Evolutionary conservation across 768 basidiomycete genomes (phyloP), one percentile per base, ranked within the genome.

Genomic region (Suillus discolor): DNA sequence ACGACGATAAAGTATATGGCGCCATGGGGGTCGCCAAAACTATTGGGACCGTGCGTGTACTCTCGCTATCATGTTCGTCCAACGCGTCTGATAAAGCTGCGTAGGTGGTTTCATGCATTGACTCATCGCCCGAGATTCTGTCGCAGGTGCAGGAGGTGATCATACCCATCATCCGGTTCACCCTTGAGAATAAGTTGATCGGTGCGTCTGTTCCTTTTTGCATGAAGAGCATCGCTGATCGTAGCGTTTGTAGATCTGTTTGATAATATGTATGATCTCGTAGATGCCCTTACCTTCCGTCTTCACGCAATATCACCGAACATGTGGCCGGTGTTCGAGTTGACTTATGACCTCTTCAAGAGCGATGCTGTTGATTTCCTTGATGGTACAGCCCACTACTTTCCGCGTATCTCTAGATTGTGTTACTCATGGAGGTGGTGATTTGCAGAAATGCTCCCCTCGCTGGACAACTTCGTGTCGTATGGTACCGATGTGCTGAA

Each of bases 311-410:
- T 97, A 71, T 87, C 91, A 45, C 88, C 91, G 0, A 85, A 82
- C 69, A 90, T 96, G 90, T 96, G 94, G 95, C 89, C 87, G 12
- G 83, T 96, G 42, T 93, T 93, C 67, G 93, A 95, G 78, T 77
- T 88, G 68, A 95, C 91, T 0, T 94, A 94, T 77, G 83, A 83
- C 59, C 79, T 92, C 23, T 93, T 96, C 87, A 94, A 93, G 76
- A 81, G 84, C 18, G 91, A 93, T 39, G 93, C 92, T 18, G 79
- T 91, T 45, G 93, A 95, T 77, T 96, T 93, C 82, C 82, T 96
- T 62, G 92, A 95, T 70, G 94, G 94, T 90, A 61, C 63, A 83
- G 7, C 9, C 0, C 0, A 34, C 18, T n/a, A 13, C 34, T 34
- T 59, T 25, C 31, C 5, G 9, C 18, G 20, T 3, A 34, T 18